Evolutionary conservation across 1,139 yeast species (phyloP), one percentile per base, ranked within the genome.

Genomic region (Taphrina confusa): DNA sequence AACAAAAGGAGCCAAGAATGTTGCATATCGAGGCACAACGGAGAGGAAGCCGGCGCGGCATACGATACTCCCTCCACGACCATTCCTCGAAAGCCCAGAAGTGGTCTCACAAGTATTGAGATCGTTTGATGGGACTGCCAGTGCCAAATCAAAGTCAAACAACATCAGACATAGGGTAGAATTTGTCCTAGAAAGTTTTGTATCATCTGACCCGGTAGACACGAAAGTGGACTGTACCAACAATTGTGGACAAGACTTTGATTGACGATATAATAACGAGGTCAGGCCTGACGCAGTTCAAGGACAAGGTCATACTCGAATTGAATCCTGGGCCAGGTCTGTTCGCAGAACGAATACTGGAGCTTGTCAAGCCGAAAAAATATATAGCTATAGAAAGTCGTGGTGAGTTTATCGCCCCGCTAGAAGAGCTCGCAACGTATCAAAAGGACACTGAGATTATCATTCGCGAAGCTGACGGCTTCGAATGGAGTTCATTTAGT

Each of bases 251-350:
- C 14, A 28, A 42, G 11, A 20, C 22, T 14, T 20, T 44, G 28
- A 34, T 54, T 4, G 51, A 54, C 22, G 14, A 23, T 8, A 18
- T 46, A 14, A 27, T 54, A 1, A 28, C 22, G 5, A 20, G 25
- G 22, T 20, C 58, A 6, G 23, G 33, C 5, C 27, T 54, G 40
- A 23, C 16, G 18, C 25, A 23, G n/a, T 44, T 23, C 27, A 22
- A n/a, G 2, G 51, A 47, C 36, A 42, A 54, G 45, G 33, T 36
- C 4, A 22, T 54, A 2, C 14, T 54, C 14, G 58, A 54, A 34
- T 33, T 54, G 58, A 54, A 54, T 44, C 44, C 58, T 18, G 58
- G 58, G 4, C 58, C 58, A 5, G 58, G 58, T 6, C 16, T 54
- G 11, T 25, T 54, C 20, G 40, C 51, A 23, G 58, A 54, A 23